These are phyloP conservation scores for Angophora floribunda DNA, from an alignment of 345 rosid species.

Conservation along the genomic window DNA sequence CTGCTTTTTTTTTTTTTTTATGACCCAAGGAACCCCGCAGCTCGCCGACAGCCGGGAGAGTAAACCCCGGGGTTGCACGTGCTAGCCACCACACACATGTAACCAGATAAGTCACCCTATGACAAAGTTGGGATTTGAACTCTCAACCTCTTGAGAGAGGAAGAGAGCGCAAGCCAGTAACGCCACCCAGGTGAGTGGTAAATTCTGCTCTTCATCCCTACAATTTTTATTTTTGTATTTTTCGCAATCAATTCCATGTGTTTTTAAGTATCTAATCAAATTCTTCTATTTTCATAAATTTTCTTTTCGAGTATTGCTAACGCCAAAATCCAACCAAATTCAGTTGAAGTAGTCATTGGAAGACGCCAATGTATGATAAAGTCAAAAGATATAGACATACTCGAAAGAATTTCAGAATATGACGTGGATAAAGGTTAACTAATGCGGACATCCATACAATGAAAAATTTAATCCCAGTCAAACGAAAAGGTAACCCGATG, in stretches of 20 bases:
- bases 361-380: not conserved
- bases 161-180: no score
- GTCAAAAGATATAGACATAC: not conserved
- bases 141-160: no score
- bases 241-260: not conserved
- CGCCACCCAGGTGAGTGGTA: no score
- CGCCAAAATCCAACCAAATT: not conserved
- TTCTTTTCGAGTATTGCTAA: not conserved
- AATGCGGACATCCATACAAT: not conserved
- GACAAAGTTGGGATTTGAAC: no score
- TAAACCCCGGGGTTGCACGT: no score
- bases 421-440: not conserved
- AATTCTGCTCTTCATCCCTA: not conserved
- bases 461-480: not conserved
- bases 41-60: no score
- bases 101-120: no score
- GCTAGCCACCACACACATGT: no score
- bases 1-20: no score
- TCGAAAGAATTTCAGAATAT: fast-evolving
- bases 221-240: not conserved
- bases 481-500: not conserved
- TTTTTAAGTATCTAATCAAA: not conserved
- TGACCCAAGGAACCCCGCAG: no score
- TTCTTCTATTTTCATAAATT: not conserved
- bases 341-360: not conserved